Evolutionary conservation across 2,329 filamentous ascomycete species (phyloP).

Genomic region (Nigrospora oryzae): DNA sequence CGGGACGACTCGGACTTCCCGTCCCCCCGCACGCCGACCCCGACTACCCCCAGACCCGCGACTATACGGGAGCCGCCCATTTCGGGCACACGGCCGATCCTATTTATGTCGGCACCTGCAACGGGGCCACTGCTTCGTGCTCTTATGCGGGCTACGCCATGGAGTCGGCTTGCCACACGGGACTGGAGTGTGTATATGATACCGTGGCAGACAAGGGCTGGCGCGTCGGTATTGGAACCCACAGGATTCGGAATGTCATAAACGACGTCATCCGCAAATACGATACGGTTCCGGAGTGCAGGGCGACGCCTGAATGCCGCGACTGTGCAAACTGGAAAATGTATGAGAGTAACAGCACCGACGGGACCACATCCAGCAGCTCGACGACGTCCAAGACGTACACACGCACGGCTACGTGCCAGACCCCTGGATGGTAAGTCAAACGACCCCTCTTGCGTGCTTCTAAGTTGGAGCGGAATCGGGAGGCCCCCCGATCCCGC

Average conservation of each 20-base stretch:
- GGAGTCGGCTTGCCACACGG: constrained; percentile 87
- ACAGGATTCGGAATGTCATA: constrained; percentile 85
- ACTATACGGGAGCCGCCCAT: constrained; percentile 74
- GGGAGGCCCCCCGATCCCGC: no score
- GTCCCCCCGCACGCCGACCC: constrained; percentile 72
- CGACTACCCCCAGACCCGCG: constrained; percentile 59
- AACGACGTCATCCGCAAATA: constrained; percentile 80
- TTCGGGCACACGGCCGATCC: constrained; percentile 96
- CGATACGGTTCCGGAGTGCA: constrained; percentile 69
- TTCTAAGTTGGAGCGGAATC: not conserved
- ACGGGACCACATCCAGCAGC: constrained; percentile 56
- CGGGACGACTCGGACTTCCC: constrained; percentile 75
- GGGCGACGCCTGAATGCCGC: constrained; percentile 67
- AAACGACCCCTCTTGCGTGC: not conserved
- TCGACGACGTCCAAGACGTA: constrained; percentile 51
- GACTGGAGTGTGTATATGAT: constrained; percentile 82
- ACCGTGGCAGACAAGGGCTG: constrained; percentile 87
- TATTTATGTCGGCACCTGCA: constrained; percentile 88
- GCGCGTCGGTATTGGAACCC: constrained; percentile 83
- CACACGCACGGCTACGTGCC: constrained; percentile 75
- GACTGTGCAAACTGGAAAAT: constrained; percentile 94
- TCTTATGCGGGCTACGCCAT: constrained; percentile 89
- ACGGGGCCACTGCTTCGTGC: constrained; percentile 80
- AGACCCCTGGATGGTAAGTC: constrained; percentile 72
- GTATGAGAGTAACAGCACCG: constrained; percentile 84